A percentile compares a stretch with the other conserved stretches of the same genome.
Evolutionary conservation across 2,329 filamentous ascomycete genomes (phyloP).

Genomic region (Fusarium miscanthi): DNA sequence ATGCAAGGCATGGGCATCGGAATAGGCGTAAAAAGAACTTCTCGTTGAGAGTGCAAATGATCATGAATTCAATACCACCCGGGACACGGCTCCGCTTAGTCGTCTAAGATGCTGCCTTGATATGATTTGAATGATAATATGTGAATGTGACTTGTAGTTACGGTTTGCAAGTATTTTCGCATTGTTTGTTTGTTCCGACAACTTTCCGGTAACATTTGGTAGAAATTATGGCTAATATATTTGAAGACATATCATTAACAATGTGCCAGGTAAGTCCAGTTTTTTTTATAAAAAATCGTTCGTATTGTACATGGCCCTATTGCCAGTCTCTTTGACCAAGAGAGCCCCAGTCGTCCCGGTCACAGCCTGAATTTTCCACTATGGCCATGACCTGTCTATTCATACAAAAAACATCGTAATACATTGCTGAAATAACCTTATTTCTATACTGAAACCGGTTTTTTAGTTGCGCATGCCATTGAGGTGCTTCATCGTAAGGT

Average conservation of each 20-base stretch:
- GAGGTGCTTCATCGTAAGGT: slow-evolving; percentile 86
- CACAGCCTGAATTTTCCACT: background rate
- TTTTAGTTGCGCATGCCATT: slow-evolving; percentile 64
- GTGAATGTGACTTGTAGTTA: background rate
- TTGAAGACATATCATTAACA: background rate
- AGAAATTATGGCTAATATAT: background rate
- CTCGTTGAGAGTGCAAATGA: slow-evolving; percentile 51
- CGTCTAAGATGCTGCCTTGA: slow-evolving; percentile 1
- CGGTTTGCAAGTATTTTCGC: background rate
- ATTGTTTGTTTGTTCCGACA: background rate
- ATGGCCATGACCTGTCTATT: slow-evolving; percentile 24
- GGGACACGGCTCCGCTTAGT: slow-evolving; percentile 28
- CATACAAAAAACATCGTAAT: slow-evolving; percentile 23
- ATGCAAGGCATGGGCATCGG: slow-evolving; percentile 53
- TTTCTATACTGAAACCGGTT: background rate
- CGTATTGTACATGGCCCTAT: slow-evolving; percentile 23
- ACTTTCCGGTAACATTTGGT: too few relatives aligned
- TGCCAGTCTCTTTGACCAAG: slow-evolving; percentile 5
- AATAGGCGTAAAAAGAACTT: slow-evolving; percentile 51
- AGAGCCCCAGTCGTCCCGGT: background rate
- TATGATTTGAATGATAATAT: background rate
- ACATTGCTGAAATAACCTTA: background rate
- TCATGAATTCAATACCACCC: slow-evolving; percentile 51
- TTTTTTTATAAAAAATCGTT: too few relatives aligned
- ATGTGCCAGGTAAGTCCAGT: too few relatives aligned